phyloP scores from a whole-genome alignment of 1,284 basidiomycete species.

The Phaffia rhodozyma region DNA sequence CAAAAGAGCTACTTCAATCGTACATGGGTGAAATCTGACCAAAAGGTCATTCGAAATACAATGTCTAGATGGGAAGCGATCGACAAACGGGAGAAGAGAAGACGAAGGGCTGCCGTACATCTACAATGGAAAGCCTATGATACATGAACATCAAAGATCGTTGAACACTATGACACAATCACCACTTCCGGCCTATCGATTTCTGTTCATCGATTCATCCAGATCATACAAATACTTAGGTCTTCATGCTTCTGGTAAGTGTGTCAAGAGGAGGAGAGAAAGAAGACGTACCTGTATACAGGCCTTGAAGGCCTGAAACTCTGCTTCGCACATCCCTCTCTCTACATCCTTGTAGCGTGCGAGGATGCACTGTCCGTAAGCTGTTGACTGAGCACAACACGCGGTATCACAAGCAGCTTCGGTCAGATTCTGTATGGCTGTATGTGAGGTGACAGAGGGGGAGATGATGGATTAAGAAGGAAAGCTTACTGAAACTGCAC shows the following conservation, averaged over 20 bases:
- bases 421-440: too few species aligned
- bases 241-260: background rate
- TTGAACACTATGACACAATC: background rate
- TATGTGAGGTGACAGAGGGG: background rate
- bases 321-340: constrained; percentile 36
- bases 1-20: too few species aligned
- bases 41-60: too few species aligned
- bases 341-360: constrained; percentile 35
- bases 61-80: too few species aligned
- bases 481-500: constrained; percentile 2
- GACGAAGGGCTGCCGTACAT: too few species aligned
- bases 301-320: constrained; percentile 38
- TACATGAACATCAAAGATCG: too few species aligned
- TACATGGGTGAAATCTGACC: too few species aligned
- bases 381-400: constrained; percentile 29
- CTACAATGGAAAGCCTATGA: too few species aligned
- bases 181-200: constrained; percentile 32
- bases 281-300: constrained; percentile 34
- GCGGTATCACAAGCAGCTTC: background rate
- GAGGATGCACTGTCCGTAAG: constrained; percentile 38
- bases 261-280: background rate
- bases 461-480: background rate
- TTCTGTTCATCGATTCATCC: constrained; percentile 22
- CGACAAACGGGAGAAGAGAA: too few species aligned
- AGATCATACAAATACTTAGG: background rate